Percentiles rank a stretch among this genome's conserved stretches.
These are phyloP conservation scores for Cucumis melo DNA, from an alignment of 306 rosid genomes.

Conservation along the genomic window DNA sequence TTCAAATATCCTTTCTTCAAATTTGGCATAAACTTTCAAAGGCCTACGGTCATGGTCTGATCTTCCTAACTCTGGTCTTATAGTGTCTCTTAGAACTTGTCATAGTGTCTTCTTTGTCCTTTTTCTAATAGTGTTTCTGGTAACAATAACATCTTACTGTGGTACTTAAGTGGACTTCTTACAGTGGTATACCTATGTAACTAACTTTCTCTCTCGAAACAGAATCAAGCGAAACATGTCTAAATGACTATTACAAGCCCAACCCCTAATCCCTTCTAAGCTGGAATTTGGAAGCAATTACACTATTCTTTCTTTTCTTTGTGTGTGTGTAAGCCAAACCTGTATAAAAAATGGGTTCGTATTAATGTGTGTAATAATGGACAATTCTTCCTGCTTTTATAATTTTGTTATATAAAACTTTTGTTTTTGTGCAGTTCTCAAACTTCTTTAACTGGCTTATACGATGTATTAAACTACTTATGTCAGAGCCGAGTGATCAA, in stretches of 20 bases:
- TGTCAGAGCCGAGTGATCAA: conserved; percentile 94
- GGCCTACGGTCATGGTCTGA: neutral
- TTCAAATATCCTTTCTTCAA: neutral
- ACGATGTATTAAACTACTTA: conserved; percentile 73
- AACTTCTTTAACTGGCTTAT: conserved; percentile 97
- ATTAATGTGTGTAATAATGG: neutral
- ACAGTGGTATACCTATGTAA: neutral
- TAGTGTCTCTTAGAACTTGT: neutral
- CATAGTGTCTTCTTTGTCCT: neutral
- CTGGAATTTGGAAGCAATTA: neutral
- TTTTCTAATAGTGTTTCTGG: neutral
- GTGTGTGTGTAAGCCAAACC: neutral
- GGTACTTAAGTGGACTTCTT: neutral
- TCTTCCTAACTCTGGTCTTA: neutral
- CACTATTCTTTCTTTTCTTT: neutral
- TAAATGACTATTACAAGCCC: neutral
- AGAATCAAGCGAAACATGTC: neutral
- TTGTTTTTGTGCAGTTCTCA: conserved; percentile 48
- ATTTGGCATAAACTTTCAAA: neutral
- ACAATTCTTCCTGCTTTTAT: neutral
- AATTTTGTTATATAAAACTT: neutral
- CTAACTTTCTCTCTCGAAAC: neutral
- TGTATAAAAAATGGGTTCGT: neutral
- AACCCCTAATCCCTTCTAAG: neutral
- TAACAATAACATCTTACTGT: neutral